Evolutionary conservation across 306 rosid genomes (phyloP).

Genomic region (Quercus glauca): DNA sequence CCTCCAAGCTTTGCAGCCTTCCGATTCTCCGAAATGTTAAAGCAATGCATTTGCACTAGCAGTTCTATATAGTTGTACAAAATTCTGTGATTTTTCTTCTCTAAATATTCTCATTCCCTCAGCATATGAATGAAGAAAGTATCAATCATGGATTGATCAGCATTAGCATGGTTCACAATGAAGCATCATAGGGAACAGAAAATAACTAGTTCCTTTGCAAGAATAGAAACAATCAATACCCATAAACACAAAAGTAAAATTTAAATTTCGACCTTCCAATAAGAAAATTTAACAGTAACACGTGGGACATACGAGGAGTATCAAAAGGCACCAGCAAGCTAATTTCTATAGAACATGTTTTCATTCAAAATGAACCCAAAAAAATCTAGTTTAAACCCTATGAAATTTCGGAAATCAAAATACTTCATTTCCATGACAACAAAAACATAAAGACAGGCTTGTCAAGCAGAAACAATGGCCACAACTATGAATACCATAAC

Average conservation of each 20-base stretch:
- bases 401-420: background rate
- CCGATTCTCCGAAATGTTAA: background rate
- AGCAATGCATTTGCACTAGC: background rate
- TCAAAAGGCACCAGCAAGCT: background rate
- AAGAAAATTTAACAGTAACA: background rate
- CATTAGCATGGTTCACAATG: background rate
- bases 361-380: background rate
- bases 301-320: background rate
- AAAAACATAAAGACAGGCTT: background rate
- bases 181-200: background rate
- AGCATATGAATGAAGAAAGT: background rate
- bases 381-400: background rate
- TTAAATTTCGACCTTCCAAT: background rate
- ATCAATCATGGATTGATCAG: background rate
- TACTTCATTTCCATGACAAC: background rate
- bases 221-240: background rate
- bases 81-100: background rate
- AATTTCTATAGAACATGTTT: background rate
- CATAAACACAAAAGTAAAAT: background rate
- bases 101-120: background rate
- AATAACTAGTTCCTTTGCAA: background rate
- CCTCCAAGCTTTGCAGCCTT: background rate
- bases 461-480: background rate
- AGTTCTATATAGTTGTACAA: background rate
- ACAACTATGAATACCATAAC: background rate